phyloP scores from a whole-genome alignment of 768 basidiomycete genomes.

The Boletus huronensis region DNA sequence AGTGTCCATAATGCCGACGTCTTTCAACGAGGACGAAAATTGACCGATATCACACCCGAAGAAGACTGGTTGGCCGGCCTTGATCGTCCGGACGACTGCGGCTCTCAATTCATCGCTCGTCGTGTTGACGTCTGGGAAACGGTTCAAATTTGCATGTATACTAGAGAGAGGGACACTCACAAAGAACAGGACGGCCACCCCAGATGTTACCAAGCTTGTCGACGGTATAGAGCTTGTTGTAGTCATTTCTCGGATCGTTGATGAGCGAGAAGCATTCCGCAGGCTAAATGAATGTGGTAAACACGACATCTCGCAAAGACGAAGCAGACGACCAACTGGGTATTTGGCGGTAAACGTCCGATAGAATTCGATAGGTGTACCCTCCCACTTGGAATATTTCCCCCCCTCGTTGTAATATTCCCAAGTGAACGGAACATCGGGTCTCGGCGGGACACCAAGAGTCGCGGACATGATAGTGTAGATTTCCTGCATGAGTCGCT shows the following conservation, averaged over 20 bases:
- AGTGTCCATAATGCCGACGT: constrained; percentile 82
- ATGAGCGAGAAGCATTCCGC: constrained; percentile 87
- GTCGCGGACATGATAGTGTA: constrained; percentile 83
- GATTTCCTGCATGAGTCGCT: constrained; percentile 77
- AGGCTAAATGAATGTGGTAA: constrained; percentile 38
- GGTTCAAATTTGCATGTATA: neutral
- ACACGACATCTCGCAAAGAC: neutral
- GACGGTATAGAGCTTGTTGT: constrained; percentile 83
- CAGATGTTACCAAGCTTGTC: constrained; percentile 91
- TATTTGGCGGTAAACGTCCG: constrained; percentile 57
- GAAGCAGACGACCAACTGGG: constrained; percentile 39
- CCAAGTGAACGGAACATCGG: constrained; percentile 73
- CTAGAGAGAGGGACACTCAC: constrained; percentile 41
- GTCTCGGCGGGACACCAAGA: constrained; percentile 80
- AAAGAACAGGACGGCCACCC: constrained; percentile 80
- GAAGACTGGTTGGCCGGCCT: constrained; percentile 87
- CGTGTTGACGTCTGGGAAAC: constrained; percentile 77
- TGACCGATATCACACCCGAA: constrained; percentile 97
- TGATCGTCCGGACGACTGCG: constrained; percentile 79
- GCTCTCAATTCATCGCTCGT: constrained; percentile 78
- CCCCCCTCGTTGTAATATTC: constrained; percentile 84
- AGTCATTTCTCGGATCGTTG: constrained; percentile 88
- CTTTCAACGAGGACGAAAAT: constrained; percentile 56
- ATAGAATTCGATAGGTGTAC: constrained; percentile 81
- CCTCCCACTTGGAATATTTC: constrained; percentile 70